These are phyloP conservation scores for Erodium chrysanthum DNA, from an alignment of 441 rosid genomes.

Conservation along the genomic window DNA sequence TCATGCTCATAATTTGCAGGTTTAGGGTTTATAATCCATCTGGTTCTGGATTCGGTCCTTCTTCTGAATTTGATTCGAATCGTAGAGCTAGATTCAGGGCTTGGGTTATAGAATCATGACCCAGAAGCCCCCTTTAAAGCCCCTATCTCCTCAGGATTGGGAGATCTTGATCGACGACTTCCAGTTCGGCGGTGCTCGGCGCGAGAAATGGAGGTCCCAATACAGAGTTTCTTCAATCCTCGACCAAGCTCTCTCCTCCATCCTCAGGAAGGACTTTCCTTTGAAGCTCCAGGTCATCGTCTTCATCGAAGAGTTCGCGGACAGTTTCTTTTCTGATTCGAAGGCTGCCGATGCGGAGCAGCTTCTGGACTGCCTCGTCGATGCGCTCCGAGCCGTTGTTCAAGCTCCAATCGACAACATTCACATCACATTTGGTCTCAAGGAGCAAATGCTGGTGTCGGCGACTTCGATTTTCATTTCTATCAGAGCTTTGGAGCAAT, in stretches of 20 bases:
- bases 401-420: slow-evolving; percentile 57
- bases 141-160: slow-evolving; percentile 64
- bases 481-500: slow-evolving; percentile 28
- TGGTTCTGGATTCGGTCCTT: background rate
- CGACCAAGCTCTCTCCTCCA: slow-evolving; percentile 53
- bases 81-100: background rate
- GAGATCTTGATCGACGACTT: slow-evolving; percentile 63
- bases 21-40: background rate
- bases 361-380: slow-evolving; percentile 46
- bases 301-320: slow-evolving; percentile 63
- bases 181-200: slow-evolving; percentile 47
- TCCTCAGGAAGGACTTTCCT: slow-evolving; percentile 56
- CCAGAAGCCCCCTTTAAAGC: slow-evolving; percentile 37
- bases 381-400: slow-evolving; percentile 45
- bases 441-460: slow-evolving; percentile 74
- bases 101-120: slow-evolving; percentile 14
- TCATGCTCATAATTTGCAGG: background rate
- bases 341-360: slow-evolving; percentile 17
- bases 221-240: slow-evolving; percentile 27
- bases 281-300: slow-evolving; percentile 55
- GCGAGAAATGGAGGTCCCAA: slow-evolving; percentile 38
- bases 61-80: background rate
- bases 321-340: slow-evolving; percentile 27
- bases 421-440: slow-evolving; percentile 38
- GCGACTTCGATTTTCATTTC: slow-evolving; percentile 54